phyloP scores from a whole-genome alignment of 208 protist species.

The Leishmania major region DNA sequence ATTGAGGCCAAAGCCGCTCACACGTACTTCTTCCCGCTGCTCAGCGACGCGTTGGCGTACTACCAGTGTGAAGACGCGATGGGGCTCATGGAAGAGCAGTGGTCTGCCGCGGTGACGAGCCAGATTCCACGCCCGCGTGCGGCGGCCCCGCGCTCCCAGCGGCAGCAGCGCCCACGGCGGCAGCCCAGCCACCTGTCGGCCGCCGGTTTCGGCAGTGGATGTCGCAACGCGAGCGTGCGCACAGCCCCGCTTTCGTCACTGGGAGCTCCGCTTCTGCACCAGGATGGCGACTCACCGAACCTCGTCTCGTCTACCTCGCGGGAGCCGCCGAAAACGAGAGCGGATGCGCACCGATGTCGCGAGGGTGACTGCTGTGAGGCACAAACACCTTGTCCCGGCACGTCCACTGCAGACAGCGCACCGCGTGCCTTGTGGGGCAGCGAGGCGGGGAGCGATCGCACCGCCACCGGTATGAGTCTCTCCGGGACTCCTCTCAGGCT shows the following conservation, averaged over 20 bases:
- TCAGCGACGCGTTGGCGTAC: constrained; percentile 46
- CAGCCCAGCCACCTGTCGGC: neutral
- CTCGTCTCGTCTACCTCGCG: neutral
- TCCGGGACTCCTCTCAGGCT: neutral
- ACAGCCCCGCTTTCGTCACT: neutral
- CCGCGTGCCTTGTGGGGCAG: neutral
- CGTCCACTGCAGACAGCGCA: neutral
- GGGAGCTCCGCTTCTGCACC: neutral
- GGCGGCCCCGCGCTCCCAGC: neutral
- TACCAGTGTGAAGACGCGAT: constrained; percentile 59
- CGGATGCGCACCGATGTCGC: neutral
- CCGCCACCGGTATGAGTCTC: neutral
- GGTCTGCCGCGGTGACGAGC: constrained; percentile 32
- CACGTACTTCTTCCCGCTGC: constrained; percentile 62
- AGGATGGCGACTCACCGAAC: neutral
- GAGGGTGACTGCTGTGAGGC: neutral
- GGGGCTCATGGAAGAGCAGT: constrained; percentile 44
- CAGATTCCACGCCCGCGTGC: constrained; percentile 22
- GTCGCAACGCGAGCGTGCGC: neutral
- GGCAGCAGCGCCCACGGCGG: neutral
- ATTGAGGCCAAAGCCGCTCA: constrained; percentile 60
- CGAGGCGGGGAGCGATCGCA: neutral
- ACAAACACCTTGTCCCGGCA: neutral
- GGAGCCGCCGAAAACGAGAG: neutral
- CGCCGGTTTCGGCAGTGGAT: neutral